phyloP scores from a whole-genome alignment of 2,329 filamentous ascomycete genomes.

The Exophiala sp. region DNA sequence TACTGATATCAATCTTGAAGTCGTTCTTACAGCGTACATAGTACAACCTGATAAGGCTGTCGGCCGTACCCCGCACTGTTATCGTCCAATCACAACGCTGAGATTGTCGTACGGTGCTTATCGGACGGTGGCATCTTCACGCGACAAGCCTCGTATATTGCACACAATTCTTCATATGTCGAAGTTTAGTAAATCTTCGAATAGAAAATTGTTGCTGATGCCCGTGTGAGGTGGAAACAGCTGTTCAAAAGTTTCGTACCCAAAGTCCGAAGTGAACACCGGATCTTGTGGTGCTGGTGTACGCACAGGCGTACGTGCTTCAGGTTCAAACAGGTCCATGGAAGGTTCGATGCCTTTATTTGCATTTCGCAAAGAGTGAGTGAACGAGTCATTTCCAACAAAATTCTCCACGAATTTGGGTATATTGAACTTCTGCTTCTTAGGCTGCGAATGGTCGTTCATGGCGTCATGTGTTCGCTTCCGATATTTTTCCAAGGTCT shows the following conservation, averaged over 20 bases:
- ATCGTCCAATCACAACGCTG: slow-evolving; percentile 12
- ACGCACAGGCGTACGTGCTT: slow-evolving; percentile 3
- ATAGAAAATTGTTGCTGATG: slow-evolving; percentile 27
- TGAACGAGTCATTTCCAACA: slow-evolving; percentile 25
- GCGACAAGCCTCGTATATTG: slow-evolving; percentile 8
- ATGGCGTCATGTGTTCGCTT: slow-evolving; percentile 21
- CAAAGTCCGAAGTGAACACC: slow-evolving; percentile 15
- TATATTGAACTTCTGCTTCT: slow-evolving; percentile 28
- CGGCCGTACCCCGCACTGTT: slow-evolving; percentile 6
- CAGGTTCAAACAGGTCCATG: slow-evolving; percentile 19
- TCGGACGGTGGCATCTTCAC: not conserved
- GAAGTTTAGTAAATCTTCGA: slow-evolving; percentile 26
- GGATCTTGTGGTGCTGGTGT: slow-evolving; percentile 13
- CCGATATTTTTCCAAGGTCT: slow-evolving; percentile 25
- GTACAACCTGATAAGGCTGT: slow-evolving; percentile 16
- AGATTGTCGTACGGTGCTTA: slow-evolving; percentile 12
- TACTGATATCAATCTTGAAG: not conserved
- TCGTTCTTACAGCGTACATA: not conserved
- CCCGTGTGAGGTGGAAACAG: slow-evolving; percentile 25
- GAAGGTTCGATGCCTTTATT: slow-evolving; percentile 14
- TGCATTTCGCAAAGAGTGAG: slow-evolving; percentile 13
- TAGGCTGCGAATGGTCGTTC: slow-evolving; percentile 11
- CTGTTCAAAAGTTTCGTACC: slow-evolving; percentile 24
- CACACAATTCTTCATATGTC: slow-evolving; percentile 11
- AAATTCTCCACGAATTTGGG: slow-evolving; percentile 27